Evolutionary conservation across 257 asterid species (phyloP).

Genomic region (Penstemon barbatus): DNA sequence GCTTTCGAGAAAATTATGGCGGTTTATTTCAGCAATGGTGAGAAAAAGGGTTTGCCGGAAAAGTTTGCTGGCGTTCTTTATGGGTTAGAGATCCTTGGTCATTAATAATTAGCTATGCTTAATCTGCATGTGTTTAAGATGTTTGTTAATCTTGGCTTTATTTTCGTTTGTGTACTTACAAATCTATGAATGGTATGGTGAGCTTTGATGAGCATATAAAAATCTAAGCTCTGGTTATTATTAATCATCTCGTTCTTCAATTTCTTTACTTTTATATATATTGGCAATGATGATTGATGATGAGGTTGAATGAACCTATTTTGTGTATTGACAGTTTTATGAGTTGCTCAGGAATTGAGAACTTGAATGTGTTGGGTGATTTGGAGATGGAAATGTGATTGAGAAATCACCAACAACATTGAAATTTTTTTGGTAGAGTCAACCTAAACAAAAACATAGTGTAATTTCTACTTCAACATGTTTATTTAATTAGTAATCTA

Average conservation of each 20-base stretch:
- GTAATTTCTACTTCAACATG: too few species aligned
- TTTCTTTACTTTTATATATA: neutral
- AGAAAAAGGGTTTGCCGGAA: conserved; percentile 38
- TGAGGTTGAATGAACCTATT: conserved; percentile 9
- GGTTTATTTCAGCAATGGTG: conserved; percentile 46
- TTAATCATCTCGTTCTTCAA: neutral
- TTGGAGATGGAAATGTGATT: conserved; percentile 12
- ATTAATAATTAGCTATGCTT: conserved; percentile 31
- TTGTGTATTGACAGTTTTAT: neutral
- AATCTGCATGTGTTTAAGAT: conserved; percentile 34
- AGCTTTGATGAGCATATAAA: conserved; percentile 16
- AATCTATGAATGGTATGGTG: too few species aligned
- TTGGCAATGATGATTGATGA: neutral
- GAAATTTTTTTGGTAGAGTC: too few species aligned
- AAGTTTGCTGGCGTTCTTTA: conserved; percentile 72
- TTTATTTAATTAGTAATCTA: too few species aligned
- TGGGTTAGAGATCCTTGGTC: conserved; percentile 70
- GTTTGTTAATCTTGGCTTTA: conserved; percentile 34
- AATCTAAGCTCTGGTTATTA: conserved; percentile 26
- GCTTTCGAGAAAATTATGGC: conserved; percentile 56
- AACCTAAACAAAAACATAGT: too few species aligned
- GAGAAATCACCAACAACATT: neutral
- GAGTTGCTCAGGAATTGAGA: conserved; percentile 15
- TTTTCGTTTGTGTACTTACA: neutral
- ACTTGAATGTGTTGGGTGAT: conserved; percentile 5